phyloP scores from a whole-genome alignment of 805 yeast genomes.

The Pichia heedii region DNA sequence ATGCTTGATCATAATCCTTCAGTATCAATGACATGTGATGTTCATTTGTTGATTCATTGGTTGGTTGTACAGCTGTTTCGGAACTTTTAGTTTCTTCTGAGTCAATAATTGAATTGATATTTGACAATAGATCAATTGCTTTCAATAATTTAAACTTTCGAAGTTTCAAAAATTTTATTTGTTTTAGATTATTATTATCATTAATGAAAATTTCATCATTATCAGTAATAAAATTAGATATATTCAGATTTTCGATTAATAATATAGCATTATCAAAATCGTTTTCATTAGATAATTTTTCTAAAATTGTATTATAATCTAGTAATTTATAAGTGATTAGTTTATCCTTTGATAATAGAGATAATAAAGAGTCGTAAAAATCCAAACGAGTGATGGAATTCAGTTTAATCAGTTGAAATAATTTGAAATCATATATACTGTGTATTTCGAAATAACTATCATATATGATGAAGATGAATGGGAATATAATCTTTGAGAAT shows the following conservation, averaged over 20 bases:
- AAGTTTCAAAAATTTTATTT: slow-evolving; percentile 27
- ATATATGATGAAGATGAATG: slow-evolving; percentile 29
- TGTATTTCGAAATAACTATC: slow-evolving; percentile 29
- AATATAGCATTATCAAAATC: slow-evolving; percentile 37
- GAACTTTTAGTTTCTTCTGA: too few relatives aligned
- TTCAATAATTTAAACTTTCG: slow-evolving; percentile 36
- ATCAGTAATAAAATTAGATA: slow-evolving; percentile 15
- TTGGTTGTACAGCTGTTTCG: too few relatives aligned
- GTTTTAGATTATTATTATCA: slow-evolving; percentile 17
- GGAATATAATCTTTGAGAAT: slow-evolving; percentile 28
- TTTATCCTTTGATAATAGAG: slow-evolving; percentile 22
- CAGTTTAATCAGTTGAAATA: slow-evolving; percentile 24
- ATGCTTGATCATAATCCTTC: slow-evolving; percentile 28
- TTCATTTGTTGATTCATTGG: too few relatives aligned
- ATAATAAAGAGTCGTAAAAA: slow-evolving; percentile 12
- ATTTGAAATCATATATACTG: slow-evolving; percentile 28
- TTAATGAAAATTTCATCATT: background rate
- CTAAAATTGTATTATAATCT: slow-evolving; percentile 24
- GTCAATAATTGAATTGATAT: too few relatives aligned
- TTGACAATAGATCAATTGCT: slow-evolving; percentile 27
- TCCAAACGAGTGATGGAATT: background rate
- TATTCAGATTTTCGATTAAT: slow-evolving; percentile 28
- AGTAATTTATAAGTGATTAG: slow-evolving; percentile 19
- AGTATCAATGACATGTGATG: too few relatives aligned
- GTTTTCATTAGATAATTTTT: slow-evolving; percentile 21